Evolutionary conservation across 768 basidiomycete genomes (phyloP).

Genomic region (Mycena alexandri): DNA sequence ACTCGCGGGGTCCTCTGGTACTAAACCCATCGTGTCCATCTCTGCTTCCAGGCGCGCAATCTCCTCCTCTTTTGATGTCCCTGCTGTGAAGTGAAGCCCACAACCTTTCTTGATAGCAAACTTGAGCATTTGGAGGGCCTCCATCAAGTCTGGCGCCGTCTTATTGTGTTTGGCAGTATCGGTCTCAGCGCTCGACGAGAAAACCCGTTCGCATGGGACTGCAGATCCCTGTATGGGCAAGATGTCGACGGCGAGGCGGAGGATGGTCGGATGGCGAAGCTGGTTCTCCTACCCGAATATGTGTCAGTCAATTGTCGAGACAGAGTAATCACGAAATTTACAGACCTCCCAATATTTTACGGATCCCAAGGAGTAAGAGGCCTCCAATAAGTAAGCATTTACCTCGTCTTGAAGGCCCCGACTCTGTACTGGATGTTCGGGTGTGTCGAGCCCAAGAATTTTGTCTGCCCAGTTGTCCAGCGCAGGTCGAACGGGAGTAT

Average conservation of each 20-base stretch:
- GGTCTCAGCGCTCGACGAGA: too few relatives aligned
- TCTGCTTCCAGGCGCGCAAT: neutral
- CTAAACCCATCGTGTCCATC: neutral
- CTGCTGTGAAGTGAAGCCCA: slow-evolving; percentile 11
- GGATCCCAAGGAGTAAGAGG: neutral
- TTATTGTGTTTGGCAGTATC: too few relatives aligned
- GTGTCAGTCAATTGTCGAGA: neutral
- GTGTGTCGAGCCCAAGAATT: slow-evolving; percentile 6
- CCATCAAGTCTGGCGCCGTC: too few relatives aligned
- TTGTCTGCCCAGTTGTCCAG: slow-evolving; percentile 4
- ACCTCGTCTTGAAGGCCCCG: slow-evolving; percentile 5
- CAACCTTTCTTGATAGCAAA: slow-evolving; percentile 8
- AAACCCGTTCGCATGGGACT: too few relatives aligned
- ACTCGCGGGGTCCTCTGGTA: slow-evolving; percentile 12
- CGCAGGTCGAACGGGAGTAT: slow-evolving; percentile 4
- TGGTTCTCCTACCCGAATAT: slow-evolving; percentile 5
- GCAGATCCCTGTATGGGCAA: too few relatives aligned
- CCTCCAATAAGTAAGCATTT: neutral
- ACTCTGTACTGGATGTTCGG: neutral
- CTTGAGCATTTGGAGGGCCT: too few relatives aligned
- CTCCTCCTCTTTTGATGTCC: slow-evolving; percentile 10
- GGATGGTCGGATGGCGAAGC: slow-evolving; percentile 9
- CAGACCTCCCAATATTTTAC: slow-evolving; percentile 14
- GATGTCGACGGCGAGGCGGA: slow-evolving; percentile 5
- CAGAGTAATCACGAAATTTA: neutral